phyloP scores from a whole-genome alignment of 805 yeast genomes.

The Pichia kluyveri region DNA sequence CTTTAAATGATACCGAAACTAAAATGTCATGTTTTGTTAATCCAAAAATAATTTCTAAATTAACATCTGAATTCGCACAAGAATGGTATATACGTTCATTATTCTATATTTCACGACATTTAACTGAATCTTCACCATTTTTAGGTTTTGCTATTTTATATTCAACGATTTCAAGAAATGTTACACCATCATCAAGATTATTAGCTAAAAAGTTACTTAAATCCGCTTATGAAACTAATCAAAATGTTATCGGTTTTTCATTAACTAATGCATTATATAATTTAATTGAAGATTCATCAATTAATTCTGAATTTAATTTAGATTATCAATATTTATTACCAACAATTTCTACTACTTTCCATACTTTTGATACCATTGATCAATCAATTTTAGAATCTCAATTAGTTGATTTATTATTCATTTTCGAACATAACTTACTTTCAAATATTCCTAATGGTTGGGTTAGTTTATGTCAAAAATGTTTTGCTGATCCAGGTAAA shows the following conservation, averaged over 20 bases:
- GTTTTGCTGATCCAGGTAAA: conserved; percentile 55
- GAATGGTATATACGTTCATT: conserved; percentile 46
- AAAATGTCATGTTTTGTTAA: conserved; percentile 39
- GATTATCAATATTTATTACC: conserved; percentile 23
- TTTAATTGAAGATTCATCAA: conserved; percentile 7
- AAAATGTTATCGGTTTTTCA: conserved; percentile 33
- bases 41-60: conserved; percentile 41
- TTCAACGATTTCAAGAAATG: conserved; percentile 32
- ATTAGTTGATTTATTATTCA: conserved; percentile 32
- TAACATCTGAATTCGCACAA: conserved; percentile 35
- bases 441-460: conserved; percentile 44
- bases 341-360: conserved; percentile 27
- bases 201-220: conserved; percentile 27
- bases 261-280: conserved; percentile 34
- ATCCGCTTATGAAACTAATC: conserved; percentile 26
- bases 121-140: conserved; percentile 10
- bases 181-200: conserved; percentile 28
- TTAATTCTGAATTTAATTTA: conserved; percentile 16
- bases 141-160: conserved; percentile 45
- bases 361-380: conserved; percentile 12
- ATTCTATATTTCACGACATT: conserved; percentile 20
- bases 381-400: conserved; percentile 21
- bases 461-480: conserved; percentile 64
- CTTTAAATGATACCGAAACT: conserved; percentile 20
- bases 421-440: conserved; percentile 35